These are phyloP conservation scores for Cryptococcus maquisensis DNA, from an alignment of 1,284 basidiomycete species.

Conservation along the genomic window DNA sequence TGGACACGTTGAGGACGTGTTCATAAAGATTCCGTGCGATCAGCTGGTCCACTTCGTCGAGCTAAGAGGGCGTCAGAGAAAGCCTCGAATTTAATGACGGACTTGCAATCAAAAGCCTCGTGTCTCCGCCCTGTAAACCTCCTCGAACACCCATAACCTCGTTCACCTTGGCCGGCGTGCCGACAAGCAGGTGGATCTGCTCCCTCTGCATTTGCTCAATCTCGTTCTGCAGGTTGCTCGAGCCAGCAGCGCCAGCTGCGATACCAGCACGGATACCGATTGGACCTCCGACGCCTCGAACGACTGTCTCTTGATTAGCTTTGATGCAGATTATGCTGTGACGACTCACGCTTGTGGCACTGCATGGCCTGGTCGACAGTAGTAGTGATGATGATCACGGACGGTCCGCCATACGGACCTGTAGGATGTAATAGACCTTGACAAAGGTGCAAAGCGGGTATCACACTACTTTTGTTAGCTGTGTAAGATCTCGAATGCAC, in stretches of 20 bases:
- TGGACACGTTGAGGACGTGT: conserved; percentile 86
- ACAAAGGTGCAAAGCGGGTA: conserved; percentile 84
- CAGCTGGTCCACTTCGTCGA: conserved; percentile 96
- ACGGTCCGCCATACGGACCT: conserved; percentile 67
- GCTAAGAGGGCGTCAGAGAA: conserved; percentile 23
- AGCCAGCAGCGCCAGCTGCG: conserved; percentile 68
- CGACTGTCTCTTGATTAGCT: conserved; percentile 57
- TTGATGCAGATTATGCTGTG: not conserved
- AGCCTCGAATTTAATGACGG: not conserved
- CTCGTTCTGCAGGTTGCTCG: conserved; percentile 67
- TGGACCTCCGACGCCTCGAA: conserved; percentile 84
- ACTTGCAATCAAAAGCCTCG: conserved; percentile 72
- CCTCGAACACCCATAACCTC: conserved; percentile 76
- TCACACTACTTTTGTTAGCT: conserved; percentile 54
- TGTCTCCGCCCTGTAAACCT: conserved; percentile 67
- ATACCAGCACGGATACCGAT: conserved; percentile 84
- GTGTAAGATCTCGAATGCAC: not conserved
- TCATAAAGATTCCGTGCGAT: conserved; percentile 96
- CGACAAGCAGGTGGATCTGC: conserved; percentile 90
- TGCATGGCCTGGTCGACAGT: conserved; percentile 98
- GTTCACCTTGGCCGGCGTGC: conserved; percentile 92
- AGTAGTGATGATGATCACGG: conserved; percentile 89
- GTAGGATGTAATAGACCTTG: conserved; percentile 57
- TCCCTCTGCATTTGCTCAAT: conserved; percentile 80
- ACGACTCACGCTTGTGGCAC: conserved; percentile 65